Percentiles rank a stretch among this genome's conserved stretches.
These are phyloP conservation scores for Porcisia hertigi DNA, from an alignment of 208 protist genomes.

Conservation along the genomic window DNA sequence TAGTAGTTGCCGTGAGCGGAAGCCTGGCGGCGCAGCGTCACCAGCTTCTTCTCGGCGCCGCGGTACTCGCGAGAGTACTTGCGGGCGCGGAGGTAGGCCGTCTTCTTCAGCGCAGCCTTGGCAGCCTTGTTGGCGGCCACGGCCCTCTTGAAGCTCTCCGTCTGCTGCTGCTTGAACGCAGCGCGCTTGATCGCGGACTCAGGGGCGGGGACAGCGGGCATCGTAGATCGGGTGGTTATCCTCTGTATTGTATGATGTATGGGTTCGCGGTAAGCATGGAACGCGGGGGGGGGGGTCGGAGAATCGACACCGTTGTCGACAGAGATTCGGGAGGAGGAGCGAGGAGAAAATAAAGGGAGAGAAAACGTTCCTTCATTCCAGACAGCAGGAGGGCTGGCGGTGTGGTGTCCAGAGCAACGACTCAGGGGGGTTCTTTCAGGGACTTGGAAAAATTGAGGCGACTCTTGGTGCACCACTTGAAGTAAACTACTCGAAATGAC, in stretches of 20 bases:
- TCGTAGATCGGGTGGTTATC: conserved; percentile 22
- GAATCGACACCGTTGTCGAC: too few relatives aligned
- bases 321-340: too few relatives aligned
- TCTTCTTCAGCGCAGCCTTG: conserved; percentile 72
- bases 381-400: too few relatives aligned
- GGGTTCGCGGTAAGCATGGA: too few relatives aligned
- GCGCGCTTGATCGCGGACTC: conserved; percentile 91
- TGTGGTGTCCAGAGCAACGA: too few relatives aligned
- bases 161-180: conserved; percentile 91
- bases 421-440: too few relatives aligned
- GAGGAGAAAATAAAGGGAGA: too few relatives aligned
- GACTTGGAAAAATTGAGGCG: too few relatives aligned
- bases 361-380: too few relatives aligned
- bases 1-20: conserved; percentile 95
- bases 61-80: conserved; percentile 96
- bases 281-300: too few relatives aligned
- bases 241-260: neutral
- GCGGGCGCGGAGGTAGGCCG: conserved; percentile 69
- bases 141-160: conserved; percentile 89
- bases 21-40: conserved; percentile 91
- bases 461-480: too few relatives aligned
- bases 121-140: conserved; percentile 70
- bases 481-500: too few relatives aligned
- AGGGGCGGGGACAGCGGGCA: conserved; percentile 84
- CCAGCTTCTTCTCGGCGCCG: conserved; percentile 80